Evolutionary conservation across 352 stramenopile species (phyloP), one percentile per base, ranked within the genome.

Genomic region (Phytophthora hibernalis): DNA sequence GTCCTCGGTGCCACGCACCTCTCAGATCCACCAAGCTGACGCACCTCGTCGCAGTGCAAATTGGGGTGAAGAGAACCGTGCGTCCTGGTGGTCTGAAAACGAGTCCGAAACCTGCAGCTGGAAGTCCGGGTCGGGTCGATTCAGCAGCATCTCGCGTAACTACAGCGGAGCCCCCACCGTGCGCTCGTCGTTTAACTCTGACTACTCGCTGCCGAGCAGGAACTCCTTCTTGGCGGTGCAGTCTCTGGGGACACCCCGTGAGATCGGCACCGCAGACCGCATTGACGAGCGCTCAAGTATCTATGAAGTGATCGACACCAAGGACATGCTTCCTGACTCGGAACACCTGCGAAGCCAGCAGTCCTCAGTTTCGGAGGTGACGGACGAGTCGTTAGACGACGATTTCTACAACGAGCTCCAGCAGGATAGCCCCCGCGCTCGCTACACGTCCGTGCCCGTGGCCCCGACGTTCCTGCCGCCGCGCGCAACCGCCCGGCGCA

Each of bases 241-340:
- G 13, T 72, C 70, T 26, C 21, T 75, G 22, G 50, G 61, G 40
- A 55, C 61, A 38, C 43, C 61, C 5, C 50, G 37, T 26, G 62
- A 79, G 22, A 43, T 65, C 11, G 54, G 68, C 7, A 30, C 31
- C 0, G 60, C 74, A 10, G 61, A 72, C 40, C 61, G 56, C 4
- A 54, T 72, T 28, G 52, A 63, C 47, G 63, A 74, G 43, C 70
- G 74, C 54, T 79, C 70, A 48, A 75, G 68, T 60, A 77, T 78
- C 30, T 68, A 79, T 18, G 74, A 82, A 47, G 64, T 77, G 30
- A 71, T 82, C 54, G 74, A 82, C 56, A 81, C 73, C 15, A 70
- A 77, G 43, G 62, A 75, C 51, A 81, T 81, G 73, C 3, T 70
- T 24, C 47, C 65, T 10, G 73, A 68, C n/a, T 76, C 67, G 13